These are phyloP conservation scores for Arthrobotrys pseudoclavata DNA, from an alignment of 2,329 filamentous ascomycete genomes.

Conservation along the genomic window DNA sequence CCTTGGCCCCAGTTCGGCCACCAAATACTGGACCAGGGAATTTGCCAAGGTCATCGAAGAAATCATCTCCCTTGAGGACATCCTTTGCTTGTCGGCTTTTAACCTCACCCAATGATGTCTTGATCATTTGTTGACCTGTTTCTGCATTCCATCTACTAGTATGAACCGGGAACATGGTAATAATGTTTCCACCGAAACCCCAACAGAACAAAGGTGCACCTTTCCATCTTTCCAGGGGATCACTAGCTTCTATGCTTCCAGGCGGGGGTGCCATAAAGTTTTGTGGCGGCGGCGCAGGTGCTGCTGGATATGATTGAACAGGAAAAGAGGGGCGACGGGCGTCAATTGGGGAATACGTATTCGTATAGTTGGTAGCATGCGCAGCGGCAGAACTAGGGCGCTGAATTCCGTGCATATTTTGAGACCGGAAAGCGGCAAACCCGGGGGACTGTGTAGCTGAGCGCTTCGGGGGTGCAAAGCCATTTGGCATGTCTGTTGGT, in stretches of 20 bases:
- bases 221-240: conserved; percentile 90
- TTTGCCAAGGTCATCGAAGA: conserved; percentile 72
- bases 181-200: conserved; percentile 84
- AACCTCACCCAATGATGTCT: conserved; percentile 84
- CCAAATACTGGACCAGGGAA: conserved; percentile 84
- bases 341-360: conserved; percentile 66
- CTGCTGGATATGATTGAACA: conserved; percentile 32
- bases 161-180: conserved; percentile 80
- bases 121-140: conserved; percentile 69
- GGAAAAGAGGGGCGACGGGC: conserved; percentile 55
- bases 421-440: conserved; percentile 61
- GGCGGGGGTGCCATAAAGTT: conserved; percentile 71
- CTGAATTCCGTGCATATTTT: conserved; percentile 66
- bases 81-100: conserved; percentile 82
- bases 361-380: conserved; percentile 65
- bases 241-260: conserved; percentile 71
- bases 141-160: conserved; percentile 62
- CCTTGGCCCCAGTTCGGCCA: conserved; percentile 75
- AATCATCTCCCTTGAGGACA: conserved; percentile 78
- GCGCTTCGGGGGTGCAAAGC: conserved; percentile 72
- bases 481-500: conserved; percentile 61
- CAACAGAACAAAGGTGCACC: conserved; percentile 88
- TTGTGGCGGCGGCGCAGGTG: conserved; percentile 67
- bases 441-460: conserved; percentile 76
- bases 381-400: conserved; percentile 72